phyloP scores from a whole-genome alignment of 352 stramenopile genomes.

The Aphanomyces astaci region DNA sequence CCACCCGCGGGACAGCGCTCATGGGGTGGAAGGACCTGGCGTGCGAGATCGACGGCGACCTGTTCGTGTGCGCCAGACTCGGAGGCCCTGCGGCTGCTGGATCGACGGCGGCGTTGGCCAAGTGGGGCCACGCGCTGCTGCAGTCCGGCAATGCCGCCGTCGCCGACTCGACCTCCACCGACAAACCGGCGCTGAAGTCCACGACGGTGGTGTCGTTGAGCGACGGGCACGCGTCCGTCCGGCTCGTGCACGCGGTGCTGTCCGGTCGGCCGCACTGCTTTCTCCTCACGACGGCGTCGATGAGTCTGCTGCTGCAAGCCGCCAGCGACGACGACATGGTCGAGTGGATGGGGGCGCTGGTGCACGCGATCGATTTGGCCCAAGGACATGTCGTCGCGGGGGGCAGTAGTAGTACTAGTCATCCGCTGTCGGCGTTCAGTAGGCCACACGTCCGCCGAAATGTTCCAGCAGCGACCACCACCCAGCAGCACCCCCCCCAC shows the following conservation, averaged over 20 bases:
- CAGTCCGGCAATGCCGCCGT: too few relatives aligned
- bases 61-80: constrained; percentile 12
- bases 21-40: constrained; percentile 19
- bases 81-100: background rate
- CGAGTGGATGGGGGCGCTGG: constrained; percentile 52
- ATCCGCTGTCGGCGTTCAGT: too few relatives aligned
- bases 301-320: constrained; percentile 63
- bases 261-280: constrained; percentile 61
- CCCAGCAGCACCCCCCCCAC: too few relatives aligned
- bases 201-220: constrained; percentile 1
- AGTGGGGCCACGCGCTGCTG: too few relatives aligned
- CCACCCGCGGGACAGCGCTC: constrained; percentile 13
- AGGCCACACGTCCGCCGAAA: too few relatives aligned
- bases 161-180: too few relatives aligned
- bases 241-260: constrained; percentile 29
- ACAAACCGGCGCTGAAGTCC: too few relatives aligned
- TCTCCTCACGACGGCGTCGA: constrained; percentile 45
- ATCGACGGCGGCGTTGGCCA: background rate
- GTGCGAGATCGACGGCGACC: constrained; percentile 15
- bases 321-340: constrained; percentile 36
- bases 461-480: too few relatives aligned
- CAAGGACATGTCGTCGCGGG: constrained; percentile 44
- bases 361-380: constrained; percentile 60
- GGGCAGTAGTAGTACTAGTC: too few relatives aligned
- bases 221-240: constrained; percentile 5